Evolutionary conservation across 2,329 filamentous ascomycete species (phyloP), one percentile per base, ranked within the genome.

Genomic region (Arthrobotrys entomopaga): DNA sequence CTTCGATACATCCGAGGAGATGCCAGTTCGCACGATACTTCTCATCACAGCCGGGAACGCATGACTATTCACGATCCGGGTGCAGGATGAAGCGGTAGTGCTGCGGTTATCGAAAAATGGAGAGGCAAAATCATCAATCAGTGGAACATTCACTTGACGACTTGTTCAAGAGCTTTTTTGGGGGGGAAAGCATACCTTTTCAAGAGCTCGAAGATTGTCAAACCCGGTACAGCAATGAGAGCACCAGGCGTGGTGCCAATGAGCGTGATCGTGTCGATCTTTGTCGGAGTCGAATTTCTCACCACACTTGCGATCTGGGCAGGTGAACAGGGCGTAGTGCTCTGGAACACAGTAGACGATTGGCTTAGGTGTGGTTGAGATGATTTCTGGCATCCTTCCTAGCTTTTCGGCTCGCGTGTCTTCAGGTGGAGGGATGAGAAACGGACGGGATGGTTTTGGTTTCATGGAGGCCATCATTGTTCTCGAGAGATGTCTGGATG

Each of bases 221-320:
- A 63, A 59, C 0, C 24, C 49, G 2, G 20, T 38, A 7, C 22
- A n/a, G n/a, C 70, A 74, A 3, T 67, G 34, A 49, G 26, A 64
- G 26, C 70, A 74, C 63, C 63, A 74, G 4, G 40, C 70, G 49
- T 74, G 70, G 1, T 10, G 22, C 70, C 70, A 74, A 42, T 56
- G 43, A 20, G 70, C 63, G 22, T 74, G 70, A 20, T 74, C 70
- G 13, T 57, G n/a, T 16, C 63, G 54, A 48, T 74, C 70, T 52
- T 67, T 66, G 11, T 53, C 43, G 11, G 11, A n/a, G 6, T 50
- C n/a, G 20, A 74, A 74, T 29, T 63, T 59, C 2, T 49, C 19
- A 15, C 24, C 5, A 22, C 70, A 67, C 4, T 38, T 16, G 6
- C 40, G 10, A 6, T 48, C 1, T 0, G 70, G 70, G 20, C 63